Evolutionary conservation across 805 yeast species (phyloP), one percentile per base, ranked within the genome.

Genomic region (Candida parachauliodes): DNA sequence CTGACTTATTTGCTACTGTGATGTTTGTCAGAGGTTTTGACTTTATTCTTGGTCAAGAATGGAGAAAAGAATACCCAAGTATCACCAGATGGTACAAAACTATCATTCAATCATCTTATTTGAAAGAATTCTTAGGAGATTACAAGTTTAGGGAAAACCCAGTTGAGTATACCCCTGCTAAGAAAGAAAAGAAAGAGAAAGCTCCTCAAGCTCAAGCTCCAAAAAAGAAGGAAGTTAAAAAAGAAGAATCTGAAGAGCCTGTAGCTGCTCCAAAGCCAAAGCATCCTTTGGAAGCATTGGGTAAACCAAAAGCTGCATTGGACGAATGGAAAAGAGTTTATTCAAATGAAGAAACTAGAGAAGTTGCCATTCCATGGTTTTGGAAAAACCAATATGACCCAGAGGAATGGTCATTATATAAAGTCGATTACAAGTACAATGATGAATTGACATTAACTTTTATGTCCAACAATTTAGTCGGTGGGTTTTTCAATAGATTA

Each of bases 401-500:
- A 49, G 75, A 79, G 49, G 98, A 91, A 71, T 91, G 89, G 88
- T 89, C 98, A 40, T 66, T 91, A 56, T 91, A 88, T 88, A 87
- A 77, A 77, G 95, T 89, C 57, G 94, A 80, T 63, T 91, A 84
- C 89, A 88, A 86, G 79, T 91, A 93, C 78, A 89, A 93, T 70
- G 98, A 91, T 55, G 98, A 91, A 77, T 80, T 91, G 68, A 91
- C 97, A 52, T 72, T 85, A 69, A 85, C 96, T 51, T 91, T 91
- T 77, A 93, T 93, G 98, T 87, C 98, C 55, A 88, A 88, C 83
- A 91, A 91, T 81, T 79, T 88, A 69, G 75, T 93, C 60, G 98
- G 97, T 63, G 98, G 98, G 61, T 91, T 91, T 84, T 86, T 91
- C 83, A 81, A 81, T 85, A 86, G 98, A 76, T 79, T 91, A 59